phyloP scores from a whole-genome alignment of 768 basidiomycete genomes.

The Hygrophoropsis aurantiaca region DNA sequence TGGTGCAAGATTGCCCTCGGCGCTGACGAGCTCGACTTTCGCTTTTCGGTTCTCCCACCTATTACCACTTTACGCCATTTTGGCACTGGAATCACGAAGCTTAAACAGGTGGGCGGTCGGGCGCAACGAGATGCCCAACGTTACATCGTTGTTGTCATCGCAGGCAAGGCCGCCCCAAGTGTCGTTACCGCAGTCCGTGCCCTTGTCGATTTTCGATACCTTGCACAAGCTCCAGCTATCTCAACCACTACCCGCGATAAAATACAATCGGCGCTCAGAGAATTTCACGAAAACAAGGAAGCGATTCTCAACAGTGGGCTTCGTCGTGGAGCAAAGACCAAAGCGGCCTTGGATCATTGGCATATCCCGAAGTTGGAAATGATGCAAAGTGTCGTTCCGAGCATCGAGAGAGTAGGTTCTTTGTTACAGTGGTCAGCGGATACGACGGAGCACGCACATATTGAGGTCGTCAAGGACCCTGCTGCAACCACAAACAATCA shows the following conservation, averaged over 20 bases:
- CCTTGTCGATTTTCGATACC: constrained; percentile 37
- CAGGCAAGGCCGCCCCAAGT: constrained; percentile 24
- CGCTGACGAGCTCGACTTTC: constrained; percentile 33
- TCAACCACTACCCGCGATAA: constrained; percentile 13
- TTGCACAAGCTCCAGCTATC: constrained; percentile 31
- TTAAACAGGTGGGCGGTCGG: constrained; percentile 41
- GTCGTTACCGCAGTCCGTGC: constrained; percentile 34
- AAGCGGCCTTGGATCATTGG: no score
- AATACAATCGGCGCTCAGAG: constrained; percentile 18
- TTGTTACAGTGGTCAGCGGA: constrained; percentile 9
- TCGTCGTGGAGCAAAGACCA: no score
- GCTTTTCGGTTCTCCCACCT: constrained; percentile 36
- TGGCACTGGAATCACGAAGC: constrained; percentile 34
- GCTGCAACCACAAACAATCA: constrained; percentile 3
- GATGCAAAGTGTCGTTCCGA: constrained; percentile 4
- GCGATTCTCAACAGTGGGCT: constrained; percentile 29
- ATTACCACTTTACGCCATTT: constrained; percentile 36
- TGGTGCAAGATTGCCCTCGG: constrained; percentile 37
- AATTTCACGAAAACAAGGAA: constrained; percentile 35
- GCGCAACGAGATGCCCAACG: constrained; percentile 38
- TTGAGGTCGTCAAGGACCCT: neutral
- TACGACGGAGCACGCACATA: constrained; percentile 2
- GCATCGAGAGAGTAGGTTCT: neutral
- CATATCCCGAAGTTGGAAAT: constrained; percentile 9
- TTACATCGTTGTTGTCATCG: constrained; percentile 34